phyloP scores from a whole-genome alignment of 2,329 filamentous ascomycete genomes.

The Sclerotinia spermophila region DNA sequence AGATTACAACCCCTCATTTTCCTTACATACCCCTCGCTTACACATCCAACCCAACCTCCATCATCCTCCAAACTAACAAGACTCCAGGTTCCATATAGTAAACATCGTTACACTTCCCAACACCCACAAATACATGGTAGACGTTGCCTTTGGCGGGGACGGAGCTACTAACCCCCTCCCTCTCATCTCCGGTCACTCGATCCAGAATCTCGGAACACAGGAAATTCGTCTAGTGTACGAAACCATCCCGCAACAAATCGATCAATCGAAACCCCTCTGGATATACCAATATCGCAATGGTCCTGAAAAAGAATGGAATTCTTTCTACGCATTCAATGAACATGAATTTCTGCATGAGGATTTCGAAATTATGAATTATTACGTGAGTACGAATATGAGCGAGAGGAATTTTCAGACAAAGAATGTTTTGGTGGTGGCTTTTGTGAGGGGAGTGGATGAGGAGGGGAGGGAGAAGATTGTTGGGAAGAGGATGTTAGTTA shows the following conservation, averaged over 20 bases:
- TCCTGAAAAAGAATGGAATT: conserved; percentile 49
- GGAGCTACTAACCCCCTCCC: conserved; percentile 56
- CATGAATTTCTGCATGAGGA: conserved; percentile 60
- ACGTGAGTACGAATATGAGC: conserved; percentile 51
- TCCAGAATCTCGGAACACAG: conserved; percentile 49
- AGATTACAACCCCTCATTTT: neutral
- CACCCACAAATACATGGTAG: conserved; percentile 48
- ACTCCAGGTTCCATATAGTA: conserved; percentile 52
- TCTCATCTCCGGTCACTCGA: conserved; percentile 41
- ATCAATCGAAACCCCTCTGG: conserved; percentile 51
- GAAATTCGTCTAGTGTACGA: conserved; percentile 52
- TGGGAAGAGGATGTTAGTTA: conserved; percentile 52
- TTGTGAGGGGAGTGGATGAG: conserved; percentile 44
- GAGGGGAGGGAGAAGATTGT: conserved; percentile 41
- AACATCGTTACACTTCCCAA: conserved; percentile 54
- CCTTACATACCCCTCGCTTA: neutral
- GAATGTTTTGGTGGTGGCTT: conserved; percentile 53
- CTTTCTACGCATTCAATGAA: conserved; percentile 63
- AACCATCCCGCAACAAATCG: conserved; percentile 45
- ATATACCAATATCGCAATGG: conserved; percentile 58
- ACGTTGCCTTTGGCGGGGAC: conserved; percentile 63
- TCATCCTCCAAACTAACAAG: neutral
- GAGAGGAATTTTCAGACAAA: conserved; percentile 57
- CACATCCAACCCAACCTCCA: neutral
- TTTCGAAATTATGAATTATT: conserved; percentile 58